These are phyloP conservation scores for Castanea mollissima DNA, from an alignment of 306 rosid species.

Conservation along the genomic window DNA sequence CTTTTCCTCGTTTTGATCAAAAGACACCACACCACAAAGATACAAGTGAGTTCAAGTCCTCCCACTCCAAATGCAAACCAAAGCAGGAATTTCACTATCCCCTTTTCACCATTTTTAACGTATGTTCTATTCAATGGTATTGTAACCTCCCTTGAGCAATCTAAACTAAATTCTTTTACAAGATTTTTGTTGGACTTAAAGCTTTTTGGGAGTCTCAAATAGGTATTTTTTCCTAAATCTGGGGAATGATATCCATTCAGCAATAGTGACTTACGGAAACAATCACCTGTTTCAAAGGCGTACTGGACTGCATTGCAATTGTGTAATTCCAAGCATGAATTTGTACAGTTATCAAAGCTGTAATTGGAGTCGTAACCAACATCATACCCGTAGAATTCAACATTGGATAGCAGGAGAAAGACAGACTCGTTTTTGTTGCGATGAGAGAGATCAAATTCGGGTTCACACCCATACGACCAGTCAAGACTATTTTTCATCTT, in stretches of 20 bases:
- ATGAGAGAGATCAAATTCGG: conserved; percentile 19
- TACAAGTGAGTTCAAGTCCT: conserved; percentile 32
- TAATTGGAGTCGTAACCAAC: too few species aligned
- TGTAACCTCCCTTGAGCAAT: conserved; percentile 10
- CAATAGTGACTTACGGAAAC: conserved; percentile 44
- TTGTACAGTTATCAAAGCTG: too few species aligned
- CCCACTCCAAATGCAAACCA: conserved; percentile 52
- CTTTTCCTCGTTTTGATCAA: conserved; percentile 3
- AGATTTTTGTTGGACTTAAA: not conserved
- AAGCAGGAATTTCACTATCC: conserved; percentile 23
- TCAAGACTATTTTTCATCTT: not conserved
- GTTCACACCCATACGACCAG: conserved; percentile 50
- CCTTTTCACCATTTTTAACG: conserved; percentile 2
- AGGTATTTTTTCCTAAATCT: conserved; percentile 24
- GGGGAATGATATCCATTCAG: conserved; percentile 39
- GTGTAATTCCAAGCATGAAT: conserved; percentile 16
- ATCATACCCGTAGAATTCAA: too few species aligned
- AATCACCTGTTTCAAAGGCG: not conserved
- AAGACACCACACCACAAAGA: not conserved
- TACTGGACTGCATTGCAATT: conserved; percentile 42
- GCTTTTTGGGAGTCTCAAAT: conserved; percentile 38
- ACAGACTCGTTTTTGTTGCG: conserved; percentile 20
- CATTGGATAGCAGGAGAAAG: conserved; percentile 1
- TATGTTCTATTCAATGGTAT: conserved; percentile 16
- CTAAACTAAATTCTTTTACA: not conserved